Evolutionary conservation across 805 yeast genomes (phyloP).

Genomic region (Yarrowia phangngaensis): DNA sequence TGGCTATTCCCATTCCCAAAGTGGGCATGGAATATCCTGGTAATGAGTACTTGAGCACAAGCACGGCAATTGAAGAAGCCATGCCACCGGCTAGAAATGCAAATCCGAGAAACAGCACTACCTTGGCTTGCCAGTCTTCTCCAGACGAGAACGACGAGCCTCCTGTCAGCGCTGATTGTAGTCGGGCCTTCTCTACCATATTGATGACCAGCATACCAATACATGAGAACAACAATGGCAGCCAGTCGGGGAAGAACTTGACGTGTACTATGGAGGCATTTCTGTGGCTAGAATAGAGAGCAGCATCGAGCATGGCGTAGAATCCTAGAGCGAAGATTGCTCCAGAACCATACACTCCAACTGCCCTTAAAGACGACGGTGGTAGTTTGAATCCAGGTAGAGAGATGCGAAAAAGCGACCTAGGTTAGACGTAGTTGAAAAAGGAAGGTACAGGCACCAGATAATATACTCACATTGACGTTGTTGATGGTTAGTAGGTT

Average conservation of each 20-base stretch:
- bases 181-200: constrained; percentile 63
- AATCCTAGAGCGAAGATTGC: constrained; percentile 71
- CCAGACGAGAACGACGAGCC: constrained; percentile 41
- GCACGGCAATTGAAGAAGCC: constrained; percentile 85
- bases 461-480: too few species aligned
- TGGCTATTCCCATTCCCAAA: constrained; percentile 88
- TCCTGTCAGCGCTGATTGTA: constrained; percentile 37
- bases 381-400: constrained; percentile 22
- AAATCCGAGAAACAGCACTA: constrained; percentile 86
- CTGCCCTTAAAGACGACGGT: constrained; percentile 30
- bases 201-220: constrained; percentile 82
- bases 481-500: too few species aligned
- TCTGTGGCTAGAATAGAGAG: constrained; percentile 75
- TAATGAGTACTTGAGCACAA: constrained; percentile 76
- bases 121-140: constrained; percentile 90
- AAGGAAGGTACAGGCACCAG: too few species aligned
- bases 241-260: constrained; percentile 83
- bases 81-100: constrained; percentile 90
- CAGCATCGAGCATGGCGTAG: constrained; percentile 86
- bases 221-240: constrained; percentile 83
- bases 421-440: neutral
- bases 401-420: constrained; percentile 26
- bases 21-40: constrained; percentile 82
- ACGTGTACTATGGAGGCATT: constrained; percentile 87
- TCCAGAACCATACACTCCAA: constrained; percentile 38